phyloP scores from a whole-genome alignment of 192 early-diverging fungal genomes.

The Piromyces sp. region DNA sequence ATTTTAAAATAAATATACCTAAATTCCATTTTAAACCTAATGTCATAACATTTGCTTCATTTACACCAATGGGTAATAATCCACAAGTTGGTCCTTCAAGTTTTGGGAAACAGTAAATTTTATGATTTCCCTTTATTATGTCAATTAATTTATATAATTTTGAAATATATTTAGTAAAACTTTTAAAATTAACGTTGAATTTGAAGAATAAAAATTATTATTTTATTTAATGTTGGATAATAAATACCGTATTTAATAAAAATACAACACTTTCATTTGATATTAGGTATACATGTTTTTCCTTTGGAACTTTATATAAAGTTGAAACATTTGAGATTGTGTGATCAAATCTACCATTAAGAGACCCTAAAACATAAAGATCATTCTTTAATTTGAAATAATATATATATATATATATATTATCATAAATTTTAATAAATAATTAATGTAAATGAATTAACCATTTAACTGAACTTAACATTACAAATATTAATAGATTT shows the following conservation, averaged over 20 bases:
- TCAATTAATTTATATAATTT: neutral
- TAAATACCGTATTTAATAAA: slow-evolving; percentile 35
- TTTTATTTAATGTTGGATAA: too few species aligned
- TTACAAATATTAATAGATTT: too few species aligned
- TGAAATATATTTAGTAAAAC: too few species aligned
- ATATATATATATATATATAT: too few species aligned
- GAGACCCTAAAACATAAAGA: slow-evolving; percentile 61
- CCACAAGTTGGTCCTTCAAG: slow-evolving; percentile 79
- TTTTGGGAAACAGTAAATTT: slow-evolving; percentile 34
- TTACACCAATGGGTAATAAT: slow-evolving; percentile 60
- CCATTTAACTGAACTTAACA: too few species aligned
- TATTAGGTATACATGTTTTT: slow-evolving; percentile 33
- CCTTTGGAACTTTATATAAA: slow-evolving; percentile 38
- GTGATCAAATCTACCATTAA: slow-evolving; percentile 82
- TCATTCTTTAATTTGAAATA: slow-evolving; percentile 14
- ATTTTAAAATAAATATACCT: slow-evolving; percentile 18
- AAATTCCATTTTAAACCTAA: slow-evolving; percentile 72
- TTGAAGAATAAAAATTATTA: too few species aligned
- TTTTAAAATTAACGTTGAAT: too few species aligned
- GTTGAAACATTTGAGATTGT: slow-evolving; percentile 60
- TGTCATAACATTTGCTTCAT: slow-evolving; percentile 42
- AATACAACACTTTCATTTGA: slow-evolving; percentile 60
- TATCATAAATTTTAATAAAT: too few species aligned
- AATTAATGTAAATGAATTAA: too few species aligned
- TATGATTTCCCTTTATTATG: slow-evolving; percentile 36